Evolutionary conservation across 371 early-diverging fungal genomes (phyloP), one percentile per base, ranked within the genome.

Genomic region (Apophysomyces sp.): DNA sequence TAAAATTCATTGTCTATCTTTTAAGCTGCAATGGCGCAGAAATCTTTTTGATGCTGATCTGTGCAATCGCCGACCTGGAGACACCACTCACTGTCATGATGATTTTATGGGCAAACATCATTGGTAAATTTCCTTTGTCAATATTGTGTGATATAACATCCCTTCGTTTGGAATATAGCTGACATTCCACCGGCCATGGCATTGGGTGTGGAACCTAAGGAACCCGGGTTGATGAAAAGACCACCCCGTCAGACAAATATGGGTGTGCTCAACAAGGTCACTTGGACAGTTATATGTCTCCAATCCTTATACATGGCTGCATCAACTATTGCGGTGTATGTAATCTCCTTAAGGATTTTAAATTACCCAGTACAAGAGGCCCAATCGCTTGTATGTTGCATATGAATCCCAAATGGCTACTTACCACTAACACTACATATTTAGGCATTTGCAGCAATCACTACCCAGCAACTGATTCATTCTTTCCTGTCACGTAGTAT

Each of bases 1-100:
- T 89, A 57, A 95, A 95, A 67, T 94, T 95, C 70, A 88, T 95
- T 55, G 83, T 90, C 8, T 92, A 94, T 70, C 80, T 96, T 59
- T 71, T 97, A 55, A 86, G 88, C 32, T 93, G 95, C 66, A 97
- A 97, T 69, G 85, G 86, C 11, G 86, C 85, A 12, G 89, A 91
- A 60, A 77, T 92, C 16, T 74, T 90, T 29, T 74, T 85, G 9
- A 75, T 92, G 68, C 52, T 90, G 9, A 68, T 91, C 12, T 69
- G 70, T 53, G 62, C 74, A 5, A 68, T 67, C 31, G 70, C 70
- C 31, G 60, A 67, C 26, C 28, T 55, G 82, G 88, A 63, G 54
- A 87, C 60, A 71, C 86, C 61, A 73, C 85, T 78, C 58, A 73
- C 67, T 76, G 89, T 68, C 29, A 57, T 41, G 69, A 74, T 51